Evolutionary conservation across 768 basidiomycete genomes (phyloP).

Genomic region (Coprinopsis cinerea): DNA sequence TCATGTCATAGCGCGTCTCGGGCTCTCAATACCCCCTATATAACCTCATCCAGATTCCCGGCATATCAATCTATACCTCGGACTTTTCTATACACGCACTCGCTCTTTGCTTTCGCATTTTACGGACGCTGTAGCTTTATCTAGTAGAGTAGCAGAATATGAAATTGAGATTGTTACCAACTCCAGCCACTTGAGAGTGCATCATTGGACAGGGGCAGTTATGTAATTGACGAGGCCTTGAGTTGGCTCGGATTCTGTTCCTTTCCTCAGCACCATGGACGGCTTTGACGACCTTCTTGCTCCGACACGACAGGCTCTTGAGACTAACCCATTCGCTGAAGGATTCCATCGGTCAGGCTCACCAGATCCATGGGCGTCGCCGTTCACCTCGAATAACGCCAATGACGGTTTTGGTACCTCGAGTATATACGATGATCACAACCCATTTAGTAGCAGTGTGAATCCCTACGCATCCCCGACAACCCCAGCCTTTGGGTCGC

Average conservation of each 20-base stretch:
- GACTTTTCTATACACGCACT: too few relatives aligned
- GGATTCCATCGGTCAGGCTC: slow-evolving; percentile 59
- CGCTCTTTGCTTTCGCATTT: background rate
- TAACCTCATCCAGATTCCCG: background rate
- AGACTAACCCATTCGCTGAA: slow-evolving; percentile 72
- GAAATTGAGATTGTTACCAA: too few relatives aligned
- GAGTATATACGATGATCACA: slow-evolving; percentile 14
- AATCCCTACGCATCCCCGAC: background rate
- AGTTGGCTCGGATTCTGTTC: background rate
- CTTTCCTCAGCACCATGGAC: slow-evolving; percentile 47
- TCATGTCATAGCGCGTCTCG: slow-evolving; percentile 51
- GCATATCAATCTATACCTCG: too few relatives aligned
- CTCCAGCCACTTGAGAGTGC: background rate
- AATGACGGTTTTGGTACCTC: slow-evolving; percentile 24
- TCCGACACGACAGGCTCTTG: slow-evolving; percentile 54
- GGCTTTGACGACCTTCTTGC: slow-evolving; percentile 72
- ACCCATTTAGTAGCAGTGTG: slow-evolving; percentile 13
- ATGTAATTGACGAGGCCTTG: background rate
- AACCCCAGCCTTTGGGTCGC: slow-evolving; percentile 3
- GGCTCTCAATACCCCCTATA: background rate
- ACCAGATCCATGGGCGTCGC: slow-evolving; percentile 73
- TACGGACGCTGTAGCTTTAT: background rate
- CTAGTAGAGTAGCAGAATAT: background rate
- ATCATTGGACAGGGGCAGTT: background rate
- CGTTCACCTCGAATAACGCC: slow-evolving; percentile 34